Evolutionary conservation across 108 stramenopile species (phyloP).

Genomic region (Skeletonema menzelii): DNA sequence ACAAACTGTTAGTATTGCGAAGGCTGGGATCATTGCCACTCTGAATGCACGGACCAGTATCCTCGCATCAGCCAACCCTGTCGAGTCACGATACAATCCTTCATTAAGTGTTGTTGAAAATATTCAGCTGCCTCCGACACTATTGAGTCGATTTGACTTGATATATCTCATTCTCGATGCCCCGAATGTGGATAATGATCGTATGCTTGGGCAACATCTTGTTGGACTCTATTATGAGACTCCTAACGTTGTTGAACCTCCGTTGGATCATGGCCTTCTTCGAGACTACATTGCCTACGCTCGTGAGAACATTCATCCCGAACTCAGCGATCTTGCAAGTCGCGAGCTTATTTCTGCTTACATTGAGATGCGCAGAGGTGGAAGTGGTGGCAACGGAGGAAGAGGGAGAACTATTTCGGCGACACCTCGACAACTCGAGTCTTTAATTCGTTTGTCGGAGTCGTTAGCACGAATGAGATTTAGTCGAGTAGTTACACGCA

Average conservation of each 20-base stretch:
- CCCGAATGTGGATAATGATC: constrained; percentile 87
- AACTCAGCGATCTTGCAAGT: constrained; percentile 84
- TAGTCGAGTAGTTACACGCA: constrained; percentile 61
- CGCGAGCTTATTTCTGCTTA: constrained; percentile 90
- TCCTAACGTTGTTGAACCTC: constrained; percentile 76
- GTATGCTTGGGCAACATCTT: constrained; percentile 88
- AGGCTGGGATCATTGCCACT: constrained; percentile 98
- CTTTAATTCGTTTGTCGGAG: constrained; percentile 95
- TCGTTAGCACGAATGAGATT: constrained; percentile 93
- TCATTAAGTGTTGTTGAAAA: constrained; percentile 96
- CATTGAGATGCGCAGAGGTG: constrained; percentile 86
- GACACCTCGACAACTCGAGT: constrained; percentile 98
- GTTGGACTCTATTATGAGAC: constrained; percentile 90
- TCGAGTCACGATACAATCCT: constrained; percentile 98
- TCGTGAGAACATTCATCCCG: constrained; percentile 81
- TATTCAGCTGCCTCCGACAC: constrained; percentile 97
- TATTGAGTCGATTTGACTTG: constrained; percentile 97
- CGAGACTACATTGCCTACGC: constrained; percentile 97
- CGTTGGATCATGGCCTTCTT: constrained; percentile 77
- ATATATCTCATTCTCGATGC: constrained; percentile 97
- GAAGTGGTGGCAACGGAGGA: constrained; percentile 54
- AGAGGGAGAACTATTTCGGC: constrained; percentile 94
- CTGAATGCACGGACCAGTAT: constrained; percentile 97
- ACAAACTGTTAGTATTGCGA: constrained; percentile 98
- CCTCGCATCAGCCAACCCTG: constrained; percentile 97